A percentile compares a stretch with the other conserved stretches of the same genome.
Evolutionary conservation across 345 rosid species (phyloP).

Genomic region (Lepidium aucheri): DNA sequence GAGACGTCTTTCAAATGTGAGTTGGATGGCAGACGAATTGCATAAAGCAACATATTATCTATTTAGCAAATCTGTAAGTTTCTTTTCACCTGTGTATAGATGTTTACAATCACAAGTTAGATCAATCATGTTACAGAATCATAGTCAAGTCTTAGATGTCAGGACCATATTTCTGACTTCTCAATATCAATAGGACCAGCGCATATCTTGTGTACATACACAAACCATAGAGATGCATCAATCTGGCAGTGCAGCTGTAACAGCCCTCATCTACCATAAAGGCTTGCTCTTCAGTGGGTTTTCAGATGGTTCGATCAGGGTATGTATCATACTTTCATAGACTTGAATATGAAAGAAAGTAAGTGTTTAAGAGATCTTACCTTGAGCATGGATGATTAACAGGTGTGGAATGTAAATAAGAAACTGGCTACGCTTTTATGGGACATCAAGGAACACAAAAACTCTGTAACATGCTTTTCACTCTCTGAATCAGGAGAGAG

Average conservation of each 20-base stretch:
- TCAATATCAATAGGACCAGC: conserved; percentile 39
- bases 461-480: conserved; percentile 72
- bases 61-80: conserved; percentile 66
- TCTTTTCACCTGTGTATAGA: not conserved
- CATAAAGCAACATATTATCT: conserved; percentile 79
- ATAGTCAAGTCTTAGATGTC: not conserved
- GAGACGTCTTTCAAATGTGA: conserved; percentile 71
- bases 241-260: conserved; percentile 61
- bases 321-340: not conserved
- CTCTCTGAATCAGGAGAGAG: conserved; percentile 63
- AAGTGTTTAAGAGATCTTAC: not conserved
- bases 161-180: not conserved
- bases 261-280: conserved; percentile 76
- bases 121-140: not conserved
- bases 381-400: not conserved
- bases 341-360: not conserved
- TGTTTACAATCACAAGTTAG: not conserved
- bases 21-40: conserved; percentile 95
- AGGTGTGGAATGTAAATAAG: conserved; percentile 67
- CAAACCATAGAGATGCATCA: conserved; percentile 69
- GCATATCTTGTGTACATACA: conserved; percentile 88
- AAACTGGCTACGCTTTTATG: conserved; percentile 53
- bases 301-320: conserved; percentile 83
- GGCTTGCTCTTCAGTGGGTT: conserved; percentile 83
- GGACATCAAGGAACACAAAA: conserved; percentile 69